Evolutionary conservation across 179 eudicot genomes (phyloP).

Genomic region (Heliamphora ciliata): DNA sequence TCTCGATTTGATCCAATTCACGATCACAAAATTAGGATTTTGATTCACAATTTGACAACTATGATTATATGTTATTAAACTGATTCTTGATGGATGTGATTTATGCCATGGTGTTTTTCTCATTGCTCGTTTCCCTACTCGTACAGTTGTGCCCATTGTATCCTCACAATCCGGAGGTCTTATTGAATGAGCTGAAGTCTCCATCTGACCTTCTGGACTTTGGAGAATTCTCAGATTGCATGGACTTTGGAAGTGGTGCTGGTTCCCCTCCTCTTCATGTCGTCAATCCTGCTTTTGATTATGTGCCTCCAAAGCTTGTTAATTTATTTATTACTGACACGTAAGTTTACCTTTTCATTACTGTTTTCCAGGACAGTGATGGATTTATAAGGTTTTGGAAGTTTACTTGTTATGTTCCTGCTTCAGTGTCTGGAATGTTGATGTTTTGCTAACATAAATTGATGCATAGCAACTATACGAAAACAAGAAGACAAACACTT

Average conservation of each 20-base stretch:
- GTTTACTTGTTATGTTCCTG: not conserved
- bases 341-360: constrained; percentile 41
- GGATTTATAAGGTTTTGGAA: not conserved
- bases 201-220: constrained; percentile 94
- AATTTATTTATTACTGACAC: constrained; percentile 91
- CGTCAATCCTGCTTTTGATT: constrained; percentile 94
- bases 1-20: too few species aligned
- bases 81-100: not conserved
- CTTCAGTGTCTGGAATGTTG: not conserved
- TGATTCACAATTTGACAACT: too few species aligned
- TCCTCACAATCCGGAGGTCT: constrained; percentile 96
- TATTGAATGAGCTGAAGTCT: constrained; percentile 87
- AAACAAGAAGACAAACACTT: not conserved
- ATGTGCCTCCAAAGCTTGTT: constrained; percentile 93
- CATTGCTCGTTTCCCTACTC: constrained; percentile 16
- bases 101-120: constrained; percentile 2
- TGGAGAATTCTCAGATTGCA: constrained; percentile 95
- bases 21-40: too few species aligned
- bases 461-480: not conserved
- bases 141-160: constrained; percentile 86
- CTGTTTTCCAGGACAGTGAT: constrained; percentile 2
- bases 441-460: not conserved
- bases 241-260: constrained; percentile 75
- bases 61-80: not conserved
- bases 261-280: constrained; percentile 91